Conservation (phyloP, 805 yeast species). For the Sugiyamaella lignohabitans region DNA sequence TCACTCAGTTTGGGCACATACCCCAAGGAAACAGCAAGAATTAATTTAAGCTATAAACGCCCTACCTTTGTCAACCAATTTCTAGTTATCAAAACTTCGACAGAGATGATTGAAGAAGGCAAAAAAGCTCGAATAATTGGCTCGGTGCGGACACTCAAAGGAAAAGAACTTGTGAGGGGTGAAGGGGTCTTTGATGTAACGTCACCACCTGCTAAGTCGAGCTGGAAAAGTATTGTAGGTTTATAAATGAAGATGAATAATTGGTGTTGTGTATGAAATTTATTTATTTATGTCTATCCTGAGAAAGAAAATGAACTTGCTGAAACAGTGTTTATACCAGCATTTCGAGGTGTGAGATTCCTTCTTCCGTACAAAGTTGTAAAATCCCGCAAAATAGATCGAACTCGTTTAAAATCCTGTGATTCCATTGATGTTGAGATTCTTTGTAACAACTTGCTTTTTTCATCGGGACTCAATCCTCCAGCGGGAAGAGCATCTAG, state of each 20-base stretch:
- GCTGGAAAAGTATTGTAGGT: background rate
- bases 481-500: conserved; percentile 53
- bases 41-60: conserved; percentile 45
- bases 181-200: conserved; percentile 9
- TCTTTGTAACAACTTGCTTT: conserved; percentile 46
- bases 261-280: too few species aligned
- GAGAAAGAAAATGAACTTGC: conserved; percentile 6
- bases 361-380: conserved; percentile 77
- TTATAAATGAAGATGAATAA: too few species aligned
- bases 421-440: conserved; percentile 35
- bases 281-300: conserved; percentile 3
- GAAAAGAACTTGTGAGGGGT: conserved; percentile 45
- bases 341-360: conserved; percentile 46
- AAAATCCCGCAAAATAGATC: conserved; percentile 68
- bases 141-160: conserved; percentile 45
- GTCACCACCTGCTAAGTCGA: background rate
- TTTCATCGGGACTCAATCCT: conserved; percentile 62
- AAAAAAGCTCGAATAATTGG: conserved; percentile 29
- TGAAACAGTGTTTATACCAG: background rate
- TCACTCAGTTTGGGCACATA: conserved; percentile 11
- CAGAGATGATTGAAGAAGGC: conserved; percentile 20
- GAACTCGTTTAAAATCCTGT: conserved; percentile 65
- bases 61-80: conserved; percentile 80
- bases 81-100: conserved; percentile 53
- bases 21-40: conserved; percentile 17